A percentile compares a stretch with the other conserved stretches of the same genome.
Conservation (phyloP, 345 rosid genomes). For the Eucalyptus curtisii region DNA sequence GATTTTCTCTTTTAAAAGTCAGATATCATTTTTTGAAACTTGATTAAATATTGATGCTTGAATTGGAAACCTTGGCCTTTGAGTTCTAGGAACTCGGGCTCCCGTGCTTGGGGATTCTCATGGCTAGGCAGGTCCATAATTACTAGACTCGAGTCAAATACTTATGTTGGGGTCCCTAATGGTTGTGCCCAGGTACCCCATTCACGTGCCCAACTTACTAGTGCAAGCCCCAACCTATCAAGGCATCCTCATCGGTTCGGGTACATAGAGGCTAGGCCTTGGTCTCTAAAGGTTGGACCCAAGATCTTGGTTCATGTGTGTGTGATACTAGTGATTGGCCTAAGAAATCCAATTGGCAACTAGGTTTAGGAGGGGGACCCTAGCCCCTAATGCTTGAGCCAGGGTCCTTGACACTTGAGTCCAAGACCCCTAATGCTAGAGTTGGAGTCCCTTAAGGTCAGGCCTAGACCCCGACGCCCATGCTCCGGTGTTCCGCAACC, state of each 20-base stretch:
- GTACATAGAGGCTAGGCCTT: neutral
- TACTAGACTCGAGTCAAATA: neutral
- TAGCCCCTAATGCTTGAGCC: accelerated
- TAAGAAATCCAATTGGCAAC: neutral
- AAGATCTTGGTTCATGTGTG: too few species aligned
- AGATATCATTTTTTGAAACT: neutral
- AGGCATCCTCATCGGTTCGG: too few species aligned
- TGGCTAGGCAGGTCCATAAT: neutral
- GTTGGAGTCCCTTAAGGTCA: neutral
- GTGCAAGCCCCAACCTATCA: neutral
- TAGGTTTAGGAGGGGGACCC: neutral
- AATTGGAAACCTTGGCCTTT: accelerated
- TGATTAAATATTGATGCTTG: neutral
- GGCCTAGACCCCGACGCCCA: accelerated
- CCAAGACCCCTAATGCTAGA: neutral
- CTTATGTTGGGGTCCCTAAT: accelerated
- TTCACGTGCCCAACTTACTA: neutral
- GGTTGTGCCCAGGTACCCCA: accelerated
- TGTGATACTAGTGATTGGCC: neutral
- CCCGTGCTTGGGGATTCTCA: neutral
- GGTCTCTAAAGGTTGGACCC: neutral
- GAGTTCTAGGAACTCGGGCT: neutral
- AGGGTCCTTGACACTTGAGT: neutral
- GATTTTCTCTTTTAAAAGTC: neutral
- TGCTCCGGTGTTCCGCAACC: accelerated